Evolutionary conservation across 192 early-diverging fungal genomes (phyloP).

Genomic region (Coemansia sp.): DNA sequence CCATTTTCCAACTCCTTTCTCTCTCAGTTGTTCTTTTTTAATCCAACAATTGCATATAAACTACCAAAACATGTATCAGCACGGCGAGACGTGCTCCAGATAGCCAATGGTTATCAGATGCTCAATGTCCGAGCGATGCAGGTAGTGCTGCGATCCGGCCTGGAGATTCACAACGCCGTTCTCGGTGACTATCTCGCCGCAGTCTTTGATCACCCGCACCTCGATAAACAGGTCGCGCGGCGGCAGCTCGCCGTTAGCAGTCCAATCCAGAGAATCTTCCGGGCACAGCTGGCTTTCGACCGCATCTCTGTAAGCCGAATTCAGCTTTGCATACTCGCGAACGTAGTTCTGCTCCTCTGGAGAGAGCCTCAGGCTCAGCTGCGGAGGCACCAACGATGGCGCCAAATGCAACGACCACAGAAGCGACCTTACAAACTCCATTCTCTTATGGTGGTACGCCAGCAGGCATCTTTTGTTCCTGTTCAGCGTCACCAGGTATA

Average conservation of each 20-base stretch:
- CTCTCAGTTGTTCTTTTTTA: constrained; percentile 4
- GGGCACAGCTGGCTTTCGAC: constrained; percentile 48
- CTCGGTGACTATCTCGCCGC: constrained; percentile 89
- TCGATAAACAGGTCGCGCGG: constrained; percentile 92
- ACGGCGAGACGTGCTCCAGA: constrained; percentile 68
- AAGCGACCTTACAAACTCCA: constrained; percentile 65
- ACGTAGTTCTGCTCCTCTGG: constrained; percentile 43
- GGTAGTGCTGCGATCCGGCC: constrained; percentile 81
- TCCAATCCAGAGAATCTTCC: constrained; percentile 69
- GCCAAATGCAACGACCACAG: constrained; percentile 55
- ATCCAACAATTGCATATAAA: background rate
- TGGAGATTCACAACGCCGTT: constrained; percentile 76
- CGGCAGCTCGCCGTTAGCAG: constrained; percentile 70
- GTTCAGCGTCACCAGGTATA: constrained; percentile 54
- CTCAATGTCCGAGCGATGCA: constrained; percentile 86
- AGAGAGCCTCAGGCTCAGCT: constrained; percentile 17
- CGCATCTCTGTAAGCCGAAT: constrained; percentile 62
- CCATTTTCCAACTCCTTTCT: background rate
- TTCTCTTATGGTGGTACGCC: constrained; percentile 79
- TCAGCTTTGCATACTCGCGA: constrained; percentile 63
- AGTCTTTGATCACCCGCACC: constrained; percentile 83
- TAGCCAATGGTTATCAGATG: constrained; percentile 82
- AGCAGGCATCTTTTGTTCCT: constrained; percentile 89
- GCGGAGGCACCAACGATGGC: constrained; percentile 35
- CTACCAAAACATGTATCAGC: background rate